Percentiles rank a stretch among this genome's conserved stretches.
Evolutionary conservation across 495 filamentous ascomycete species (phyloP).

Genomic region (Neurospora terricola): DNA sequence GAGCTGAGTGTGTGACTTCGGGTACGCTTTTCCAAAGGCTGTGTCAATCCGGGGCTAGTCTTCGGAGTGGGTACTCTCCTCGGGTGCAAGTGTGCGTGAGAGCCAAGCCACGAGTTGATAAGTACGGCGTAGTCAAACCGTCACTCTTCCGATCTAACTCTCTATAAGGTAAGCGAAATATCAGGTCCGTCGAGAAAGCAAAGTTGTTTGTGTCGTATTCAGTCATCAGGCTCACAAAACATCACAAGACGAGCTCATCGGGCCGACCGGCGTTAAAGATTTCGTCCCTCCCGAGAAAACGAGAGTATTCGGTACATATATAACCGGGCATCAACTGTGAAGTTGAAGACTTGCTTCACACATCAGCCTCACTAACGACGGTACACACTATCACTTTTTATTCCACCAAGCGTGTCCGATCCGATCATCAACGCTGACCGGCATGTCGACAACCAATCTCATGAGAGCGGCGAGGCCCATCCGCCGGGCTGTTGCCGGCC

Average conservation of each 20-base stretch:
- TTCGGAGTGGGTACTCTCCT: neutral
- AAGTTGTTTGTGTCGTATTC: neutral
- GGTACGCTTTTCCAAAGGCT: neutral
- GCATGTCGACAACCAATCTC: slow-evolving; percentile 24
- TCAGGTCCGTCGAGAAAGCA: neutral
- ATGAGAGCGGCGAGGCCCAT: slow-evolving; percentile 20
- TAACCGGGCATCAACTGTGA: neutral
- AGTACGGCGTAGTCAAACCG: neutral
- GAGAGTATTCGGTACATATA: neutral
- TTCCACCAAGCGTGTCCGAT: neutral
- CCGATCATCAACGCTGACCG: slow-evolving; percentile 8
- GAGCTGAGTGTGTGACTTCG: neutral
- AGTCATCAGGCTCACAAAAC: neutral
- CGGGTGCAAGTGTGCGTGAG: neutral
- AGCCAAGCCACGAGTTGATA: neutral
- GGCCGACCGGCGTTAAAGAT: neutral
- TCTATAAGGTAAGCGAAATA: neutral
- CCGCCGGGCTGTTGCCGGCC: slow-evolving; percentile 13
- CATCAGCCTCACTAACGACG: neutral
- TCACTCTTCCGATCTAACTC: neutral
- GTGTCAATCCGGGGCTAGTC: neutral
- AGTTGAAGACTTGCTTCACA: neutral
- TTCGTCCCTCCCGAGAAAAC: neutral
- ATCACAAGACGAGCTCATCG: neutral
- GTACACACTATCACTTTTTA: neutral